phyloP scores from a whole-genome alignment of 1,284 basidiomycete species.

The Puccinia coronata region DNA sequence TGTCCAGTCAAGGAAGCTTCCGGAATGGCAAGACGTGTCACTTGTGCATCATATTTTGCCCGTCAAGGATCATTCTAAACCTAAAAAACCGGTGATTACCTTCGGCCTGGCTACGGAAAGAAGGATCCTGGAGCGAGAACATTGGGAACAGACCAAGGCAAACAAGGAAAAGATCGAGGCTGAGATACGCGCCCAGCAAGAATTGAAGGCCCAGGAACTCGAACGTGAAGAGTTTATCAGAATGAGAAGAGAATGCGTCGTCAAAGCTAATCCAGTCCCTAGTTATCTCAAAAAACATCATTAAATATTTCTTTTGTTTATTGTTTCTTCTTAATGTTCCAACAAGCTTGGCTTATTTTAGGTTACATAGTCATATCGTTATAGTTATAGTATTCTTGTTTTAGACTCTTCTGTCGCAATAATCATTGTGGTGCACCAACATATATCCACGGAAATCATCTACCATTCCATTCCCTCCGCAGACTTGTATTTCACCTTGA shows the following conservation, averaged over 20 bases:
- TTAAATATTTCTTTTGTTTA: background rate
- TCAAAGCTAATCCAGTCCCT: conserved; percentile 44
- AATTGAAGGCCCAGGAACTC: conserved; percentile 15
- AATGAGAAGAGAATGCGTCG: conserved; percentile 37
- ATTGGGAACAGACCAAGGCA: conserved; percentile 46
- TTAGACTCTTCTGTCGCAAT: background rate
- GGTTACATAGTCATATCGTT: background rate
- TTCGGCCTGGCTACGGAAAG: conserved; percentile 42
- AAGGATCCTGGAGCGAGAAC: conserved; percentile 36
- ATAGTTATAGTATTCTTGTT: background rate
- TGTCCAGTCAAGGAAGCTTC: background rate
- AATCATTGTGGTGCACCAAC: background rate
- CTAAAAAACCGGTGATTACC: conserved; percentile 5
- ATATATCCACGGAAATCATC: background rate
- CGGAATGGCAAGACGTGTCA: conserved; percentile 45
- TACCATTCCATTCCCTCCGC: background rate
- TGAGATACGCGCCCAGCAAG: conserved; percentile 35
- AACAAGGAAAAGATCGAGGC: conserved; percentile 35
- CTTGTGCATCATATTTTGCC: conserved; percentile 48
- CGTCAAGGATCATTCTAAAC: conserved; percentile 35
- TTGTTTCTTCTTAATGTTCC: background rate
- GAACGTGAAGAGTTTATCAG: conserved; percentile 32
- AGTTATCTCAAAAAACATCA: conserved; percentile 27
- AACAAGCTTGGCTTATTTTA: background rate
- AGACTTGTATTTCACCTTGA: conserved; percentile 12